phyloP scores from a whole-genome alignment of 305 asterid genomes.

The Fraxinus dipetala region DNA sequence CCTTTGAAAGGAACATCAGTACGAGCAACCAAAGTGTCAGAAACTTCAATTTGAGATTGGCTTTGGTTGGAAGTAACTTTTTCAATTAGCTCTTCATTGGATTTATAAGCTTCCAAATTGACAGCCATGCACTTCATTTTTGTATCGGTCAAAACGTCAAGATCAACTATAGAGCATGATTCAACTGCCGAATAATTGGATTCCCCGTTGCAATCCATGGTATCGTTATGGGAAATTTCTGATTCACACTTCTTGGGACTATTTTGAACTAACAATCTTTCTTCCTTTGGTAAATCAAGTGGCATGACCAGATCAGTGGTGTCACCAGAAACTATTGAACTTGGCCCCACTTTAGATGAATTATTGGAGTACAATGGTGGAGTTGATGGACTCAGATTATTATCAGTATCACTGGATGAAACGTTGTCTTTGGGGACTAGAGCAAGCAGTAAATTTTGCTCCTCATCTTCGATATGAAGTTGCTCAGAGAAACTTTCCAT shows the following conservation, averaged over 20 bases:
- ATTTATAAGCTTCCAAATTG: conserved; percentile 24
- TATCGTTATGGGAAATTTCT: conserved; percentile 10
- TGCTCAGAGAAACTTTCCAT: conserved; percentile 22
- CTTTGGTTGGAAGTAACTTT: conserved; percentile 25
- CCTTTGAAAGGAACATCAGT: conserved; percentile 43
- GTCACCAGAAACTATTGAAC: conserved; percentile 23
- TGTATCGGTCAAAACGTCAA: conserved; percentile 12
- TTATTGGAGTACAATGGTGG: conserved; percentile 20
- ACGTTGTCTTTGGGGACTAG: conserved; percentile 17
- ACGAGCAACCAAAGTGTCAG: conserved; percentile 22
- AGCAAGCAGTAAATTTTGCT: background rate
- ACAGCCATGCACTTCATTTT: conserved; percentile 24
- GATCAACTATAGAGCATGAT: conserved; percentile 19
- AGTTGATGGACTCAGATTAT: conserved; percentile 23
- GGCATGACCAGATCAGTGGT: conserved; percentile 7
- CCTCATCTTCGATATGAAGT: conserved; percentile 22
- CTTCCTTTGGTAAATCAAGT: conserved; percentile 20
- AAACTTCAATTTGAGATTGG: conserved; percentile 15
- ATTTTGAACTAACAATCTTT: conserved; percentile 15
- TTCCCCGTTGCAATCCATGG: conserved; percentile 19
- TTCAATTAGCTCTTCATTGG: conserved; percentile 15
- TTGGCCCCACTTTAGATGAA: conserved; percentile 25
- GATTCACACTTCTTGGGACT: conserved; percentile 21
- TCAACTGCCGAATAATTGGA: conserved; percentile 17
- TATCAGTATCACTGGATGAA: conserved; percentile 26